phyloP scores from a whole-genome alignment of 148 eudicot genomes.

The Vaccinium corymbosum region DNA sequence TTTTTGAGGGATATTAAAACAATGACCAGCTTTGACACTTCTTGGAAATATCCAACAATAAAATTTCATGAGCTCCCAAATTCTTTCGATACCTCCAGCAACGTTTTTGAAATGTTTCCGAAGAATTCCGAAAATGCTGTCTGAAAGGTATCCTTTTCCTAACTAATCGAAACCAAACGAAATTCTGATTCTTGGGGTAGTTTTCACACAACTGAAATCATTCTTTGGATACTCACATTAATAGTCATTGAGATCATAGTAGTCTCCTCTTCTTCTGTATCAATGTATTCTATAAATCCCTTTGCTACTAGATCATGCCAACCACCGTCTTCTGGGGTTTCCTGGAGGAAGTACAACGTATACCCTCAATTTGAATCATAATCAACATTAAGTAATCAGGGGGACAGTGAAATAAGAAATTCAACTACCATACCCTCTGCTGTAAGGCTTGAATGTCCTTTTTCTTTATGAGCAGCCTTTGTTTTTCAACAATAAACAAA shows the following conservation, averaged over 20 bases:
- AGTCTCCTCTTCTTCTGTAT: conserved; percentile 99
- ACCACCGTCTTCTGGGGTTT: conserved; percentile 86
- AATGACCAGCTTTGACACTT: not conserved
- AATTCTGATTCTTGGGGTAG: not conserved
- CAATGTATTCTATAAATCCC: conserved; percentile 89
- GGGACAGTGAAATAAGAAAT: not conserved
- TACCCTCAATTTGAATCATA: not conserved
- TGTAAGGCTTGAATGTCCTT: conserved; percentile 80
- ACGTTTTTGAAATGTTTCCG: not conserved
- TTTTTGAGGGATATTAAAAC: not conserved
- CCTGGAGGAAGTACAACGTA: conserved; percentile 42
- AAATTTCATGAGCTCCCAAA: not conserved
- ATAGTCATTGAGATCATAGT: conserved; percentile 99
- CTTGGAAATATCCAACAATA: not conserved
- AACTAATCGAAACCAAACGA: not conserved
- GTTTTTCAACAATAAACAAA: conserved; percentile 88
- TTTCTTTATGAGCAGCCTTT: conserved; percentile 80
- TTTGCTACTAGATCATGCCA: conserved; percentile 91
- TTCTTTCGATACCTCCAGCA: not conserved
- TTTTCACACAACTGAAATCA: not conserved
- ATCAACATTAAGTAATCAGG: conserved; percentile 11
- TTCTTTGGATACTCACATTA: conserved; percentile 54
- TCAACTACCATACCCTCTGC: conserved; percentile 51
- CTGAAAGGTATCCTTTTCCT: not conserved
- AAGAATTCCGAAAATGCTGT: not conserved